Evolutionary conservation across 345 rosid species (phyloP).

Genomic region (Moricandia moricandioides): DNA sequence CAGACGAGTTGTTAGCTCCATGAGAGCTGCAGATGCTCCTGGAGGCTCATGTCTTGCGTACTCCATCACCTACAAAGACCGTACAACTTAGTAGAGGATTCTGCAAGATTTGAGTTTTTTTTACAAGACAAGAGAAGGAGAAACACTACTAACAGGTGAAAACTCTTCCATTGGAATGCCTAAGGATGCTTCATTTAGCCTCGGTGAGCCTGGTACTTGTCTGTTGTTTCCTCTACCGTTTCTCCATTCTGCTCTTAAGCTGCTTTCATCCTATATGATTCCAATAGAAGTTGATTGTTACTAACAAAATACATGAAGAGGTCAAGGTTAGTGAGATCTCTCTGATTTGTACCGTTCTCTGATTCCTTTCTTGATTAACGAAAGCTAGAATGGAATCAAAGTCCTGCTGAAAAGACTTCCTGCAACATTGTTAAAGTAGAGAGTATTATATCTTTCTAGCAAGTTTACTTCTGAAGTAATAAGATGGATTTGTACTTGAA

Average conservation of each 20-base stretch:
- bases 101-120: background rate
- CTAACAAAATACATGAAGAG: background rate
- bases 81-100: background rate
- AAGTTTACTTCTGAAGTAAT: background rate
- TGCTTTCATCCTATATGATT: constrained; percentile 49
- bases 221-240: constrained; percentile 73
- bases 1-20: constrained; percentile 83
- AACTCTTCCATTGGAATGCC: constrained; percentile 36
- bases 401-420: constrained; percentile 87
- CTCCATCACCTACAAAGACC: constrained; percentile 51
- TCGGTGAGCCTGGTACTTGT: constrained; percentile 49
- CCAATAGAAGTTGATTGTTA: background rate
- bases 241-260: constrained; percentile 66
- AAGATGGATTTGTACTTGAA: background rate
- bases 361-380: constrained; percentile 83
- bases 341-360: constrained; percentile 47
- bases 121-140: background rate
- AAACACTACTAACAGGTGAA: constrained; percentile 24
- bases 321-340: background rate
- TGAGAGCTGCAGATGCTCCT: constrained; percentile 74
- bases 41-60: constrained; percentile 37
- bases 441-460: background rate
- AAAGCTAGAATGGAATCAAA: constrained; percentile 90
- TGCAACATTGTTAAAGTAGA: constrained; percentile 33
- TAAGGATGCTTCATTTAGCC: constrained; percentile 30